Evolutionary conservation across 176 grass and related monocot genomes (phyloP), one percentile per base, ranked within the genome.

Genomic region (Cenchrus purpureus): DNA sequence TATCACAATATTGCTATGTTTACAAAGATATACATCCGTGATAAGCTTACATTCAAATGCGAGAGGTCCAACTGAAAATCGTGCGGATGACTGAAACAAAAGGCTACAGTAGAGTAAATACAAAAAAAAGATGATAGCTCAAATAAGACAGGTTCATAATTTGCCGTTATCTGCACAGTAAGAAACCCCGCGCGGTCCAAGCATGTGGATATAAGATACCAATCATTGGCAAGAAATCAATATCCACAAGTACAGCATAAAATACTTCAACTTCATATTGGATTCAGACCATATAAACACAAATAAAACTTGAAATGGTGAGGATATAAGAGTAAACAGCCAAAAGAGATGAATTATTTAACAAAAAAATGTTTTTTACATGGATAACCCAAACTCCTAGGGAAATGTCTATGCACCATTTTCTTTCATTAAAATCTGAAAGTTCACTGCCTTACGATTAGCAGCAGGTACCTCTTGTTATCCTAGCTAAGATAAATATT

Each of bases 141-240:
- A 77, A 42, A 28, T 14, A 13, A 8, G 61, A 75, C 12, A 25
- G 29, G 13, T 43, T 13, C 11, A 58, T 31, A 52, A 42, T 42
- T 60, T 59, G 53, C 9, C 50, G 40, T 67, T 40, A 9, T 50
- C 17, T 10, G 51, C 75, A 84, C 20, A 19, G 49, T 57, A 53
- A 69, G 74, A 40, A 45, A 81, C n/a, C 31, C 53, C 15, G 13
- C 43, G 50, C 69, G 28, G 12, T 40, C n/a, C 6, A 10, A 25
- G 34, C 20, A 6, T 74, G 44, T 59, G 50, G 20, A 49, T 40
- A 19, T 8, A 65, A 45, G 45, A 51, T 88, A 79, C 48, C 50
- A 80, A 67, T 19, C 44, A 43, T 22, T n/a, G 20, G 37, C 37
- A 62, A 75, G 59, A 16, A 68, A 46, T 61, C 68, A 80, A 67